Evolutionary conservation across 2,329 filamentous ascomycete genomes (phyloP), one percentile per base, ranked within the genome.

Genomic region (Verticillium klebahnii): DNA sequence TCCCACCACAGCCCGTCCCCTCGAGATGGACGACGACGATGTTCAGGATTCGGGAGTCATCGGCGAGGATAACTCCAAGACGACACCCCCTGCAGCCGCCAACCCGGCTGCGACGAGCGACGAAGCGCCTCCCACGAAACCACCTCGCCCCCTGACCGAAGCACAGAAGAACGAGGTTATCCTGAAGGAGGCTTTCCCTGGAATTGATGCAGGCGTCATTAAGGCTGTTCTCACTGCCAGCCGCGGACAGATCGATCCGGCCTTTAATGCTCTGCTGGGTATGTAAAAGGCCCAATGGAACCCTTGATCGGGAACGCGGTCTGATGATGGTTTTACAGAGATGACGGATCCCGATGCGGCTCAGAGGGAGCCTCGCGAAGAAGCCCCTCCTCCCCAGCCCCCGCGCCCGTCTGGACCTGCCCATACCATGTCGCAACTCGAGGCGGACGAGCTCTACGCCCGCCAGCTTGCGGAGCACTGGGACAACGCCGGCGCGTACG

Each of bases 251-350:
- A 88, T 98, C 57, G 95, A 99, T 75, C 91, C 92, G 36, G 94
- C 95, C 15, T 99, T 99, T 78, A 95, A 97, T 77, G 95, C 95
- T 39, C 83, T 99, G 54, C 83, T 99, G 55, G 91, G 91, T 92
- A 81, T 64, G 83, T 63, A 32, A 52, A 8, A 1, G 4, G 1
- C 19, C 12, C 19, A 52, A 9, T 25, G 11, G 45, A 25, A 52
- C 14, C 45, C 11, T 25, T 5, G n/a, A 25, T 12, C 11, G n/a
- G 61, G 61, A 52, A 52, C 61, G 39, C 64, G 61, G 57, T 25
- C 62, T 57, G 14, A 11, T 32, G 32, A 12, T 19, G 19, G 31
- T 1, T 52, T 37, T 36, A 60, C 64, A 90, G 89, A 89, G 69
- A 92, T 92, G 89, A 92, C 89, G 64, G 91, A 93, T 71, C 91